Base-by-base conservation (phyloP, 768 basidiomycete genomes). In the Solioccasus polychromus region DNA sequence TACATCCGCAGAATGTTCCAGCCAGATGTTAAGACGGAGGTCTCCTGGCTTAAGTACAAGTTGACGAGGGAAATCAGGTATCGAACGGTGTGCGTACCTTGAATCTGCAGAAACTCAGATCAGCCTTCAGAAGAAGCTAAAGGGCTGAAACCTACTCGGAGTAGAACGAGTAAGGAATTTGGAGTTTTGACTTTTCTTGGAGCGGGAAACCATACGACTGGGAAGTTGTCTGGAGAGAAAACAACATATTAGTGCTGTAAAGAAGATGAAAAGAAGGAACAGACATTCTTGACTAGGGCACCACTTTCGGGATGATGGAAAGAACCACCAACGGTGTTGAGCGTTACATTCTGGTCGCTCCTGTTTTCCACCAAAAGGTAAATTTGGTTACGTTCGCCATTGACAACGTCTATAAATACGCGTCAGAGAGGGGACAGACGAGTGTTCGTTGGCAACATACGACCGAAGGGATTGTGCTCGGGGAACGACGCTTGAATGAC, bases 311-410 rank as follows among this genome's bases (percentile, higher is more conserved):
- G 74, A 53, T 87, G 69, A 50, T 80, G 77, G 55, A 92, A 70
- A 28, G 86, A 82, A 34, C 85, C 88, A 42, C 78, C 75, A 47
- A 87, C 73, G 54, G 68, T 75, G 48, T 80, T 62, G 15, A 92
- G 68, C 2, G 86, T 88, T 39, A 86, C 73, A 51, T 90, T 87
- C 56, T 74, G 75, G 54, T 77, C 78, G 10, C 85, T 84, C 63
- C 79, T 85, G 67, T 89, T 92, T 66, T 89, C 88, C 11, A 92
- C 72, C 22, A 73, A 65, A 39, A 92, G 65, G 20, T 67, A 67
- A 26, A 92, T 68, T 25, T 75, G 68, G 61, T 90, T 92, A 59
- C 76, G 80, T 71, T 89, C 86, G 47, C 89, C 89, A 55, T 92
- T 92, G 25, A 91, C 81, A 39, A 92, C 71, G 48, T 90, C 89